These are phyloP conservation scores for Metschnikowia similis DNA, from an alignment of 805 yeast species.

Conservation along the genomic window DNA sequence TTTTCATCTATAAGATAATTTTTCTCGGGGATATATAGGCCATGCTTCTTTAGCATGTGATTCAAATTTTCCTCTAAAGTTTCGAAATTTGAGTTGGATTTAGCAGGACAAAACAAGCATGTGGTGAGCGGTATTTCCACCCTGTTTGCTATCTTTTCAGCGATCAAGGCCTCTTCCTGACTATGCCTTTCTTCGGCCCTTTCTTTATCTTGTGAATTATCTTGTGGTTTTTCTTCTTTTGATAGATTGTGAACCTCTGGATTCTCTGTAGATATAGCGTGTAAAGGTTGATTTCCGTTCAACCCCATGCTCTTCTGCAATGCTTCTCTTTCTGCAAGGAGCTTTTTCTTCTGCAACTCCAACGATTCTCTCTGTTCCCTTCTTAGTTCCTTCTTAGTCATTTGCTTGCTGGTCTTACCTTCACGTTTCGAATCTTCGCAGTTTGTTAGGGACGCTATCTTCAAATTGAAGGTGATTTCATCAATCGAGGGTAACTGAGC, in stretches of 20 bases:
- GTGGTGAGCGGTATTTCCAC: constrained; percentile 47
- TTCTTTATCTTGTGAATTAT: not conserved
- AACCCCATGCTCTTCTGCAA: constrained; percentile 10
- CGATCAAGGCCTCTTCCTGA: constrained; percentile 40
- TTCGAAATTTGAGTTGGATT: constrained; percentile 28
- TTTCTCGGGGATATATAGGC: constrained; percentile 83
- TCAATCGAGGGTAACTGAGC: constrained; percentile 29
- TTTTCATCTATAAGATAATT: constrained; percentile 60
- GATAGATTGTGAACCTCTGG: not conserved
- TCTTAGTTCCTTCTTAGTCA: constrained; percentile 49
- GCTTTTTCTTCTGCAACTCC: constrained; percentile 43
- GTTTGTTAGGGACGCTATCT: constrained; percentile 19
- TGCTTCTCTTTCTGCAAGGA: constrained; percentile 27
- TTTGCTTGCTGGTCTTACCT: constrained; percentile 18
- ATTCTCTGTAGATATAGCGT: not conserved
- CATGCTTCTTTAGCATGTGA: constrained; percentile 79
- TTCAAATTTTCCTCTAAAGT: constrained; percentile 44
- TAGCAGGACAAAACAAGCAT: constrained; percentile 48
- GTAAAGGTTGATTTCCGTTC: not conserved
- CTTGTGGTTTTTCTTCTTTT: not conserved
- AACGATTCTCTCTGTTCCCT: constrained; percentile 48
- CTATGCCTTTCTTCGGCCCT: constrained; percentile 13
- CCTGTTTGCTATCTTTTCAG: constrained; percentile 42
- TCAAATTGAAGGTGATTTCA: constrained; percentile 20
- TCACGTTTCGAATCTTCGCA: constrained; percentile 20